Evolutionary conservation across 2,329 filamentous ascomycete genomes (phyloP).

Genomic region (Berkeleyomyces rouxiae): DNA sequence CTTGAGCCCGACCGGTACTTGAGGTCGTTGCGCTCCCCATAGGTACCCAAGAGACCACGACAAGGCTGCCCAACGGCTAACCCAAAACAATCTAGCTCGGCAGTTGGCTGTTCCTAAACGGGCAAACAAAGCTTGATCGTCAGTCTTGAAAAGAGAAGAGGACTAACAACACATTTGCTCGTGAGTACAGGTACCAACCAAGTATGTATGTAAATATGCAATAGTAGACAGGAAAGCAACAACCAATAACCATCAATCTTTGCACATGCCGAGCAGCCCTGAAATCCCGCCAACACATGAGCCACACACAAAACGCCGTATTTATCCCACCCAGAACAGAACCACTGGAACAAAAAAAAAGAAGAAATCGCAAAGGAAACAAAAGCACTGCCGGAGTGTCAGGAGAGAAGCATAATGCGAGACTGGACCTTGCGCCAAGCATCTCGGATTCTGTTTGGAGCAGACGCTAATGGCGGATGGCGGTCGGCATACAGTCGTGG

Average conservation of each 20-base stretch:
- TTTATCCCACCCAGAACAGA: background rate
- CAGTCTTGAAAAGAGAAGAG: background rate
- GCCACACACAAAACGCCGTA: background rate
- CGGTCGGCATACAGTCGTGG: constrained; percentile 20
- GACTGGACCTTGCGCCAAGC: background rate
- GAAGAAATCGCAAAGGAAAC: background rate
- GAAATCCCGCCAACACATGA: background rate
- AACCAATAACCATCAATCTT: background rate
- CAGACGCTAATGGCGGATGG: background rate
- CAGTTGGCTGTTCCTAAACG: background rate
- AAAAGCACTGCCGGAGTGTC: background rate
- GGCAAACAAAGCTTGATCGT: background rate
- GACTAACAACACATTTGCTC: background rate
- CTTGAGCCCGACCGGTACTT: too few relatives aligned
- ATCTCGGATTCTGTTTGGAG: background rate
- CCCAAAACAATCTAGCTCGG: background rate
- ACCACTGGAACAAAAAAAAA: background rate
- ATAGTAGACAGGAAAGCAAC: background rate
- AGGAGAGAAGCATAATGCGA: background rate
- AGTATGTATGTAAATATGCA: background rate
- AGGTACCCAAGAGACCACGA: background rate
- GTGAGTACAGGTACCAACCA: background rate
- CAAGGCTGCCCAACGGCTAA: background rate
- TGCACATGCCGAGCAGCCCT: too few relatives aligned
- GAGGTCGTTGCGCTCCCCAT: too few relatives aligned